Percentiles rank a stretch among this genome's conserved stretches.
Evolutionary conservation across 805 yeast genomes (phyloP).

Genomic region (Grigorovia transvaalensis): DNA sequence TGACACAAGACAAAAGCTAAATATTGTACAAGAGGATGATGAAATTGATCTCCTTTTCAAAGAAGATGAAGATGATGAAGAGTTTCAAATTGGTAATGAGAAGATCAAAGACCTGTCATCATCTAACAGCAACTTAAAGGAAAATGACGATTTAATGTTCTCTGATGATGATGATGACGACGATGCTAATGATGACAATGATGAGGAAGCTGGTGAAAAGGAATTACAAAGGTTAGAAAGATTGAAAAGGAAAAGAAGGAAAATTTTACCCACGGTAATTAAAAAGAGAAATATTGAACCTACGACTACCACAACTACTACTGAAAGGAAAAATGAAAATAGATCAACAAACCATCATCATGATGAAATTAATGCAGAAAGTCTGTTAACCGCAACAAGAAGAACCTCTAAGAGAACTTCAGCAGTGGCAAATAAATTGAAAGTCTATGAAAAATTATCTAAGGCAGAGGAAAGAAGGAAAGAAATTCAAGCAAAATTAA

Average conservation of each 20-base stretch:
- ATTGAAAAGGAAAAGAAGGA: conserved; percentile 19
- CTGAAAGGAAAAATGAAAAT: background rate
- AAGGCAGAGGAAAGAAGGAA: conserved; percentile 54
- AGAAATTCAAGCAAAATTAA: conserved; percentile 31
- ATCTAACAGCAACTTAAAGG: background rate
- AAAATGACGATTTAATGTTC: conserved; percentile 24
- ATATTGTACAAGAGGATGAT: conserved; percentile 46
- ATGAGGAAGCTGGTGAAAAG: conserved; percentile 60
- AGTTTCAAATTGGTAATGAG: conserved; percentile 25
- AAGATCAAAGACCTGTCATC: conserved; percentile 6
- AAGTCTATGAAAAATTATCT: conserved; percentile 61
- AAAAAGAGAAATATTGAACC: conserved; percentile 14
- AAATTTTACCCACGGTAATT: conserved; percentile 24
- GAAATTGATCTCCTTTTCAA: conserved; percentile 61
- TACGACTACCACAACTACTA: conserved; percentile 8
- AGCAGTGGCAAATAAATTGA: conserved; percentile 66
- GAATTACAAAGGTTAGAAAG: conserved; percentile 40
- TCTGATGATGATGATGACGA: conserved; percentile 31
- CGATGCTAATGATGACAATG: conserved; percentile 36
- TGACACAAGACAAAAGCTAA: conserved; percentile 39
- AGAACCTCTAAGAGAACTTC: conserved; percentile 70
- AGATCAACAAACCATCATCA: conserved; percentile 9
- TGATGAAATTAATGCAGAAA: conserved; percentile 38
- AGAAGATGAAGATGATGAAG: conserved; percentile 49
- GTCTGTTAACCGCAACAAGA: conserved; percentile 43